Evolutionary conservation across 2,329 filamentous ascomycete genomes (phyloP).

Genomic region (Colletotrichum godetiae): DNA sequence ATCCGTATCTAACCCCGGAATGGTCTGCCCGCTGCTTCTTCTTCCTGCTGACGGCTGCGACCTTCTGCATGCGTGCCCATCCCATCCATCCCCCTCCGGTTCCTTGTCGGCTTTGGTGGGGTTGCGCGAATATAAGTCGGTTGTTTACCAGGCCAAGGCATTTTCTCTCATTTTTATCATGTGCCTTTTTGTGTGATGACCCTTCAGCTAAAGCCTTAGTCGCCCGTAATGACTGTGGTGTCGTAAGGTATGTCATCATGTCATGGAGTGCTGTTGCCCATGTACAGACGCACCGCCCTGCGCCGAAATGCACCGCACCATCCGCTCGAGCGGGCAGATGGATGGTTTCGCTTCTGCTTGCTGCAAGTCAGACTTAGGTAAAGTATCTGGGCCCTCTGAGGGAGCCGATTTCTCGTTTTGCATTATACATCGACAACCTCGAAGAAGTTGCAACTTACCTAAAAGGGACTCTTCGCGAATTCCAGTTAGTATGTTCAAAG

Average conservation of each 20-base stretch:
- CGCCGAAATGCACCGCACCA: slow-evolving; percentile 2
- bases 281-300: slow-evolving; percentile 11
- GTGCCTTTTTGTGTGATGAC: slow-evolving; percentile 7
- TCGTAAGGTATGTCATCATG: too few species aligned
- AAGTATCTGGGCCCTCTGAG: neutral
- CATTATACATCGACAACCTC: neutral
- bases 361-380: neutral
- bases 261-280: slow-evolving; percentile 2
- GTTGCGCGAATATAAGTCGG: slow-evolving; percentile 51
- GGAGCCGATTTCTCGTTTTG: neutral
- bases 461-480: neutral
- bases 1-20: neutral
- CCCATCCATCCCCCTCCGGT: neutral
- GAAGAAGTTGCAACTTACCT: neutral
- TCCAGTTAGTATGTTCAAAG: neutral
- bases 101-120: slow-evolving; percentile 40
- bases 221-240: slow-evolving; percentile 2
- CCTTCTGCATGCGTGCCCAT: slow-evolving; percentile 2
- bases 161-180: slow-evolving; percentile 2
- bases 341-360: neutral
- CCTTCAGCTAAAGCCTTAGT: neutral
- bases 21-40: neutral
- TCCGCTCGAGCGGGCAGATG: slow-evolving; percentile 18
- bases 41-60: neutral
- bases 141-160: neutral